A percentile compares a stretch with the other conserved stretches of the same genome.
Conservation (phyloP, 441 rosid species). For the Jatropha multifida region DNA sequence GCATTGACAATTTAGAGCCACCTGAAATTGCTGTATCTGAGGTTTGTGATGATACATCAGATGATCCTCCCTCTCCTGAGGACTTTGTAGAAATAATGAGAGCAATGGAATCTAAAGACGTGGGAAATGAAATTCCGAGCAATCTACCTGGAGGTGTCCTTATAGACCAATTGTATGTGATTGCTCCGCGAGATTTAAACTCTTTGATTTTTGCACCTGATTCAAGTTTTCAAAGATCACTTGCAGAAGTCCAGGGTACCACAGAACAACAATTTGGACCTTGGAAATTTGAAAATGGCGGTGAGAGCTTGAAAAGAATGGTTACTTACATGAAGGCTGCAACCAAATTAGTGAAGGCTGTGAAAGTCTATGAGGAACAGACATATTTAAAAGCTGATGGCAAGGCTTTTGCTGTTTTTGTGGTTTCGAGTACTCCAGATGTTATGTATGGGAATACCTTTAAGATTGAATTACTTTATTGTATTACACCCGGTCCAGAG, state of each 20-base stretch:
- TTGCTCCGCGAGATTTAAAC: constrained; percentile 66
- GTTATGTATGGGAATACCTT: constrained; percentile 83
- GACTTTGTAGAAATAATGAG: constrained; percentile 67
- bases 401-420: constrained; percentile 58
- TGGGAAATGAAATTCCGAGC: constrained; percentile 58
- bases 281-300: constrained; percentile 69
- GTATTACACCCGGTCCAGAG: constrained; percentile 85
- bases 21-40: constrained; percentile 45
- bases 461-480: constrained; percentile 67
- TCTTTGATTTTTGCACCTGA: constrained; percentile 64
- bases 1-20: constrained; percentile 45
- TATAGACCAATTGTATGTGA: constrained; percentile 65
- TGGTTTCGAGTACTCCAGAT: constrained; percentile 81
- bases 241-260: constrained; percentile 73
- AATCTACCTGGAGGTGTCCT: constrained; percentile 84
- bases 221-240: constrained; percentile 54
- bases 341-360: constrained; percentile 75
- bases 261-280: constrained; percentile 74
- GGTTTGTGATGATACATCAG: constrained; percentile 40
- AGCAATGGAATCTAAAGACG: constrained; percentile 63
- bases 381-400: constrained; percentile 76
- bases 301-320: constrained; percentile 64
- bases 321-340: constrained; percentile 75
- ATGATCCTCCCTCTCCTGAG: constrained; percentile 48
- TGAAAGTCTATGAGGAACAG: constrained; percentile 87